Evolutionary conservation across 768 basidiomycete species (phyloP).

Genomic region (Lactarius quietus): DNA sequence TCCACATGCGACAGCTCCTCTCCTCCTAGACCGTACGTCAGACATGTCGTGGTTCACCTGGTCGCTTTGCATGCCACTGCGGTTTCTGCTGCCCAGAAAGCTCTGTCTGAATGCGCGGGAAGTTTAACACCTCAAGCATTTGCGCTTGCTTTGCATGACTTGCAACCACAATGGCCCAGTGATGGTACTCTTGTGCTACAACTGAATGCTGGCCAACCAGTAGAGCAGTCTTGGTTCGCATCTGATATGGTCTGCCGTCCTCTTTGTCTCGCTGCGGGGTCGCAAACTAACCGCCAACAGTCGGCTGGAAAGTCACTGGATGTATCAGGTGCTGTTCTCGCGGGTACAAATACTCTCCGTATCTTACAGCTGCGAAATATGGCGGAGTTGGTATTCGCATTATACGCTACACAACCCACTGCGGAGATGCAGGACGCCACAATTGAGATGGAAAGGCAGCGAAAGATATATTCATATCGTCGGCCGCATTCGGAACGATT

Average conservation of each 20-base stretch:
- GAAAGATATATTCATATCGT: slow-evolving; percentile 3
- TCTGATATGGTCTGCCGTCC: slow-evolving; percentile 17
- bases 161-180: slow-evolving; percentile 21
- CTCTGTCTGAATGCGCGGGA: slow-evolving; percentile 4
- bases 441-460: slow-evolving; percentile 12
- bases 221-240: slow-evolving; percentile 16
- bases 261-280: neutral
- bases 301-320: slow-evolving; percentile 12
- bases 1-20: neutral
- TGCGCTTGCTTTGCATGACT: slow-evolving; percentile 11
- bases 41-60: slow-evolving; percentile 20
- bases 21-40: slow-evolving; percentile 11
- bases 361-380: slow-evolving; percentile 20
- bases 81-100: slow-evolving; percentile 11
- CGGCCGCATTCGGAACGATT: neutral
- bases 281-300: slow-evolving; percentile 7
- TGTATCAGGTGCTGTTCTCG: slow-evolving; percentile 15
- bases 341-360: slow-evolving; percentile 18
- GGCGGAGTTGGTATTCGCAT: slow-evolving; percentile 14
- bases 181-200: slow-evolving; percentile 18
- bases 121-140: slow-evolving; percentile 18
- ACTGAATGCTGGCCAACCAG: slow-evolving; percentile 14
- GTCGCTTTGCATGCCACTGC: slow-evolving; percentile 14
- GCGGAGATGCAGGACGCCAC: neutral
- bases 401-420: slow-evolving; percentile 18